Evolutionary conservation across 306 rosid species (phyloP).

Genomic region (Clitoria ternatea): DNA sequence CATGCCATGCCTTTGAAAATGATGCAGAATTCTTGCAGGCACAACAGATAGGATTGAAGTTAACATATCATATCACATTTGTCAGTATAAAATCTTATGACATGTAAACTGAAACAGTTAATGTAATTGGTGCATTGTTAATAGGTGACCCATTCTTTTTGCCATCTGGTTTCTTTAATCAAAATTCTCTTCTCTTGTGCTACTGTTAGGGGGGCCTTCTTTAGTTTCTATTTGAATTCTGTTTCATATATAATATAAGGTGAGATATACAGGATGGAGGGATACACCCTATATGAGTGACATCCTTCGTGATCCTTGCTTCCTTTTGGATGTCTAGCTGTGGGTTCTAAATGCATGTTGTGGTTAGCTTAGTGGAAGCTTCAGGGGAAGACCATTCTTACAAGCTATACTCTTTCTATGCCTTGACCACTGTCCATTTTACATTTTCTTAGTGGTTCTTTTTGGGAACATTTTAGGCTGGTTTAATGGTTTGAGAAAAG

Average conservation of each 20-base stretch:
- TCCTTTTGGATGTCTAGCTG: not conserved
- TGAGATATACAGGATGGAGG: not conserved
- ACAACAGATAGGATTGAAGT: not conserved
- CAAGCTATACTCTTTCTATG: not conserved
- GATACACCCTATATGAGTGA: not conserved
- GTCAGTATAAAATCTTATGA: not conserved
- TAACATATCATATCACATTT: not conserved
- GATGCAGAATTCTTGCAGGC: constrained; percentile 2
- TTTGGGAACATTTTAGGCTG: not conserved
- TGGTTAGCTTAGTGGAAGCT: not conserved
- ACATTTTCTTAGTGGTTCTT: not conserved
- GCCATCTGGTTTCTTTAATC: not conserved
- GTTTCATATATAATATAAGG: not conserved
- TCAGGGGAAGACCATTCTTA: not conserved
- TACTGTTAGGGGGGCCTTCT: not conserved
- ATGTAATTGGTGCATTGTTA: not conserved
- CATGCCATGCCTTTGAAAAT: not conserved
- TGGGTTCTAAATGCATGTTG: not conserved
- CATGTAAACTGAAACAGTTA: not conserved
- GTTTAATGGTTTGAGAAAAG: not conserved
- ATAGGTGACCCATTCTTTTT: constrained; percentile 4
- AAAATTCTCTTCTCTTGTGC: not conserved
- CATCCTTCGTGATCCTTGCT: not conserved
- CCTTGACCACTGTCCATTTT: not conserved
- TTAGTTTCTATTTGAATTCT: not conserved